Percentiles rank a stretch among this genome's conserved stretches.
These are phyloP conservation scores for Berberis thunbergii DNA, from an alignment of 164 flowering plant species.

Conservation along the genomic window DNA sequence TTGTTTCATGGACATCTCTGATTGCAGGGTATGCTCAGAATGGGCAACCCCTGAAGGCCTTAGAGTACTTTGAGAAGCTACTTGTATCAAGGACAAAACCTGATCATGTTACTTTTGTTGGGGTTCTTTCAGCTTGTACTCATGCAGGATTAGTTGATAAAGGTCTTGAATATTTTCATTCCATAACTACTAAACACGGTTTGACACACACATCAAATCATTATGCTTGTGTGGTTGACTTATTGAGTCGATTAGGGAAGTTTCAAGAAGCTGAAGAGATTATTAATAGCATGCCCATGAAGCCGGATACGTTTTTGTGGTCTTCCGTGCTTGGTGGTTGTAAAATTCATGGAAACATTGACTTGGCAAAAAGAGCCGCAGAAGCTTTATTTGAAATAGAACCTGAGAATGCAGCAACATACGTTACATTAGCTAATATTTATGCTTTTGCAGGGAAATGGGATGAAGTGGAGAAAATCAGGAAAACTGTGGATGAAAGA, in stretches of 20 bases:
- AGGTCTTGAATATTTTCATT: constrained; percentile 23
- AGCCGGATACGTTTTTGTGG: constrained; percentile 25
- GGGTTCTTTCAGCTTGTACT: constrained; percentile 28
- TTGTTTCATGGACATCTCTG: constrained; percentile 29
- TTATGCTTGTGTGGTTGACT: constrained; percentile 28
- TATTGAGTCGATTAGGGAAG: constrained; percentile 20
- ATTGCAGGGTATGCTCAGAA: constrained; percentile 25
- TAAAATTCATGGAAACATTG: constrained; percentile 20
- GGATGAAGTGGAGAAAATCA: too few relatives aligned
- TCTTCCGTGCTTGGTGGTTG: constrained; percentile 31
- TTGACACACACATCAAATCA: constrained; percentile 19
- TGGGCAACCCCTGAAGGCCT: constrained; percentile 24
- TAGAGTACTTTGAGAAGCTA: constrained; percentile 20
- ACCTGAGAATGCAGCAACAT: constrained; percentile 10
- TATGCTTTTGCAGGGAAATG: too few relatives aligned
- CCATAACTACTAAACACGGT: constrained; percentile 22
- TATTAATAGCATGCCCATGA: constrained; percentile 25
- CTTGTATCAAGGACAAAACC: constrained; percentile 20
- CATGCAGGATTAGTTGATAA: constrained; percentile 27
- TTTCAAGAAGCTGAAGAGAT: constrained; percentile 26
- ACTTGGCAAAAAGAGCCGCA: constrained; percentile 24
- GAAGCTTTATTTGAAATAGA: constrained; percentile 25
- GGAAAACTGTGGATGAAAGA: too few relatives aligned
- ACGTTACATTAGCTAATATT: too few relatives aligned
- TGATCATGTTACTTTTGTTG: constrained; percentile 26